Base-by-base conservation (phyloP, 495 filamentous ascomycete species). In the Lepraria neglecta region DNA sequence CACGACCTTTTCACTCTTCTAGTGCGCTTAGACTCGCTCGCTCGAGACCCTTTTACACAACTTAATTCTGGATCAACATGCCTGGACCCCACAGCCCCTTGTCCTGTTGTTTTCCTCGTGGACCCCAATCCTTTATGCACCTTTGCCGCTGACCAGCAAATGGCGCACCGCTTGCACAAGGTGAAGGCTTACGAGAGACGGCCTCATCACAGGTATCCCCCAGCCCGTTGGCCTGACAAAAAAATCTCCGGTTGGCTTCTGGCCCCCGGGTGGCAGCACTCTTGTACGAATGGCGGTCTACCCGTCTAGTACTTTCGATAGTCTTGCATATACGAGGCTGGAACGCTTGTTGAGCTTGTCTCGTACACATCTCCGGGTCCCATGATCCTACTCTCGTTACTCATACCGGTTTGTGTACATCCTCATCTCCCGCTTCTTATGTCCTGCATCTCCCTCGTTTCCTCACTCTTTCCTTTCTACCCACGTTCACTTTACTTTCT, bases 301-400 rank as follows among this genome's bases (percentile, higher is more conserved):
- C 3, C 35, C 5, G 35, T 30, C 54, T 45, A 43, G 54, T 54
- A 27, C 42, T 55, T 61, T 61, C 59, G 59, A 47, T 61, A 61
- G 59, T 56, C 51, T 24, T 48, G 59, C 59, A 61, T 17, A 61
- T 61, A 61, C 59, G 59, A 61, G 59, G 48, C 59, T 24, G 24
- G 33, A 31, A 28, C 17, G 35, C 35, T 38, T 38, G 35, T 38
- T 38, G 35, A 38, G 27, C 46, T 38, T 28, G 46, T 60, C 46
- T 14, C 51, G 6, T 50, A 19, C 42, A 14, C 35, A 14, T 24
- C 7, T 35, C 31, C 10, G 21, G 17, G 12, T 35, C 51, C 30
- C 51, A 54, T 54, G 51, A 54, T 53, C 15, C 47, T 44, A 19
- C 28, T 44, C 27, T 42, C 24, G 35, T 30, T 38, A 28, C 28